phyloP scores from a whole-genome alignment of 2,329 filamentous ascomycete species.

The Podosphaera fusca region DNA sequence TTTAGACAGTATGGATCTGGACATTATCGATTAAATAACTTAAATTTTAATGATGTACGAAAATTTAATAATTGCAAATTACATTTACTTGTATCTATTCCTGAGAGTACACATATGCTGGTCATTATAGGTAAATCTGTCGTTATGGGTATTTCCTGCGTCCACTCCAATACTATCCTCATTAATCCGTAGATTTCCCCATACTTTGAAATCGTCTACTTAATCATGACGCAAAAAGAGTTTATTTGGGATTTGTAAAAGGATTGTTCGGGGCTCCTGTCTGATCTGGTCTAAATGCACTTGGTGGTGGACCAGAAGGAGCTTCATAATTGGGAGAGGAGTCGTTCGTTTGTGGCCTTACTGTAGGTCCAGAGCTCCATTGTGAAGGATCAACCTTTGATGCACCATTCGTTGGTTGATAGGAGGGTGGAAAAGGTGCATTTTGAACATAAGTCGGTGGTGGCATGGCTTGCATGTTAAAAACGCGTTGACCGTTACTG shows the following conservation, averaged over 20 bases:
- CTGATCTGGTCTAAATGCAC: slow-evolving; percentile 13
- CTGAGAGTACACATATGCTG: slow-evolving; percentile 14
- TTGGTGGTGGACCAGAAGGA: slow-evolving; percentile 27
- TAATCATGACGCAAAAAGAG: neutral
- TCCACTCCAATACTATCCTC: slow-evolving; percentile 4
- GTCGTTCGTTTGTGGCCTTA: slow-evolving; percentile 13
- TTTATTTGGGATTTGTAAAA: slow-evolving; percentile 10
- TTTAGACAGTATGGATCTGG: neutral
- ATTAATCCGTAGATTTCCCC: neutral
- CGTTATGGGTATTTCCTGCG: neutral
- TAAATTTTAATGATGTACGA: neutral
- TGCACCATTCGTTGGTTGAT: slow-evolving; percentile 26
- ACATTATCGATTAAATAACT: neutral
- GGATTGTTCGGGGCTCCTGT: slow-evolving; percentile 17
- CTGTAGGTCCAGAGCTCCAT: slow-evolving; percentile 16
- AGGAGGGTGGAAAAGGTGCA: slow-evolving; percentile 27
- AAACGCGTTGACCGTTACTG: slow-evolving; percentile 17
- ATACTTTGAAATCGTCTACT: neutral
- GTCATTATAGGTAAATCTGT: slow-evolving; percentile 3
- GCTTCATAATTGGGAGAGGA: slow-evolving; percentile 19
- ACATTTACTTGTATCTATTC: slow-evolving; percentile 14
- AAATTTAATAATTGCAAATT: neutral
- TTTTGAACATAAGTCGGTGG: slow-evolving; percentile 33
- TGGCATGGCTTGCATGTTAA: slow-evolving; percentile 29
- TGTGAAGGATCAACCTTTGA: slow-evolving; percentile 32